Conservation (phyloP, 2,329 filamentous ascomycete genomes). For the Clarireedia sp. region DNA sequence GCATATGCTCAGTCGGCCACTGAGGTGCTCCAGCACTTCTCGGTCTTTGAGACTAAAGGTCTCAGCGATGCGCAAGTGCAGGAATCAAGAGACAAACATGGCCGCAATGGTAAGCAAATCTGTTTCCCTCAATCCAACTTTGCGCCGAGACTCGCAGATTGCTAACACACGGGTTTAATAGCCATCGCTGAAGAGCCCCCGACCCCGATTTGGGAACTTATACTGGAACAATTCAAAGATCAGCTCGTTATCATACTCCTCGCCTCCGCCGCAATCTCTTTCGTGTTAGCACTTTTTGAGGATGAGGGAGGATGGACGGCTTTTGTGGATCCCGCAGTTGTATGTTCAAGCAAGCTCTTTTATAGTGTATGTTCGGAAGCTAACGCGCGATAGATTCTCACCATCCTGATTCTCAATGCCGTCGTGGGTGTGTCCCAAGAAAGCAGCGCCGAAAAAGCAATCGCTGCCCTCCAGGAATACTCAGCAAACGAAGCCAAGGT, state of each 20-base stretch:
- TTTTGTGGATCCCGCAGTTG: constrained; percentile 91
- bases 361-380: neutral
- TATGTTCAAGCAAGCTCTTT: constrained; percentile 43
- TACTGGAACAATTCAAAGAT: constrained; percentile 98
- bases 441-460: constrained; percentile 96
- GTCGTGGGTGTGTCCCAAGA: constrained; percentile 98
- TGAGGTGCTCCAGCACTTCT: constrained; percentile 52
- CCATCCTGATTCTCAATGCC: constrained; percentile 92
- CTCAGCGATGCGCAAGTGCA: constrained; percentile 52
- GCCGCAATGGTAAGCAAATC: constrained; percentile 53
- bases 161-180: constrained; percentile 30
- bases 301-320: constrained; percentile 91
- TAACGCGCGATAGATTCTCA: constrained; percentile 63
- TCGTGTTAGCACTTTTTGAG: constrained; percentile 87
- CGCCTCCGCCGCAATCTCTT: constrained; percentile 86
- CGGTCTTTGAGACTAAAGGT: constrained; percentile 46
- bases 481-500: constrained; percentile 97
- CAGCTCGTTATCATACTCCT: constrained; percentile 94
- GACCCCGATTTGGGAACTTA: constrained; percentile 91
- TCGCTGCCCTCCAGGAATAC: constrained; percentile 96
- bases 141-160: constrained; percentile 11
- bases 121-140: neutral
- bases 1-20: constrained; percentile 51
- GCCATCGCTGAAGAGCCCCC: constrained; percentile 83
- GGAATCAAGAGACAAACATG: constrained; percentile 49